Conservation (phyloP, 2,329 filamentous ascomycete species). For the Fusarium cyanostomum region DNA sequence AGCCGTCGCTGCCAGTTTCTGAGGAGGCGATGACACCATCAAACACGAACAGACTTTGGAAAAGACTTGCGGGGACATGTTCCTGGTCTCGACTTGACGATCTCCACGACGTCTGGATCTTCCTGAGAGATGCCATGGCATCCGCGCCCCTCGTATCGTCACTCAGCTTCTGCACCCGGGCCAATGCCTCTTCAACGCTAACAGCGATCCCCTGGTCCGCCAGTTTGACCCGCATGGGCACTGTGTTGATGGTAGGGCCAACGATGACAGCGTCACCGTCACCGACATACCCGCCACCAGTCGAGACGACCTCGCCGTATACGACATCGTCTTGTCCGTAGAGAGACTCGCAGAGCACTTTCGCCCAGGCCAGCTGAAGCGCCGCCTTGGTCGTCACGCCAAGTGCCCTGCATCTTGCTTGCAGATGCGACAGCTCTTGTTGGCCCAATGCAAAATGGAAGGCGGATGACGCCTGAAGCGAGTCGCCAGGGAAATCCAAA, state of each 20-base stretch:
- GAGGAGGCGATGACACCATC: slow-evolving; percentile 3
- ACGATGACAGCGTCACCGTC: background rate
- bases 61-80: background rate
- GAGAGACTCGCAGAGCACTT: slow-evolving; percentile 5
- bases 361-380: slow-evolving; percentile 11
- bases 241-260: slow-evolving; percentile 17
- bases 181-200: background rate
- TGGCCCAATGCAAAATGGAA: slow-evolving; percentile 1
- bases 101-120: slow-evolving; percentile 17
- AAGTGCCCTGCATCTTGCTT: background rate
- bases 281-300: background rate
- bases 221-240: slow-evolving; percentile 3
- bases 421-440: background rate
- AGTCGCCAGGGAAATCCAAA: background rate
- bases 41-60: slow-evolving; percentile 26
- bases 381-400: slow-evolving; percentile 11
- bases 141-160: slow-evolving; percentile 10
- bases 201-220: accelerated
- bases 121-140: slow-evolving; percentile 19
- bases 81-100: background rate
- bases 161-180: background rate
- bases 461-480: slow-evolving; percentile 8
- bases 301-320: slow-evolving; percentile 11
- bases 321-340: slow-evolving; percentile 11
- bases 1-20: background rate